phyloP scores from a whole-genome alignment of 495 filamentous ascomycete genomes.

The Tuber indicum region DNA sequence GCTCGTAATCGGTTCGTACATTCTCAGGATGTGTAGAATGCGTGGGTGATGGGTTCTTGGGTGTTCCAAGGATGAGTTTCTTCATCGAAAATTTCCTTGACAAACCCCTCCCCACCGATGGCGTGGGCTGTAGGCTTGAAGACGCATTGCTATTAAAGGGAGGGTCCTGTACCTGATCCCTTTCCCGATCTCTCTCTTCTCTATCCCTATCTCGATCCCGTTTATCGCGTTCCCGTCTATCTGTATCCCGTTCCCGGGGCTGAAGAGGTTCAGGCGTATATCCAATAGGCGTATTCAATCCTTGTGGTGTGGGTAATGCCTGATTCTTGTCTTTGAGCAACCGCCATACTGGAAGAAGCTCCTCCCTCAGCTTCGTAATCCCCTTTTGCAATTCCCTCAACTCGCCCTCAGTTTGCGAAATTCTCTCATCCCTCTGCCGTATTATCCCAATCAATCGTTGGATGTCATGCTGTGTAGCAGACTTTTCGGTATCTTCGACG shows the following conservation, averaged over 20 bases:
- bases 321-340: constrained; percentile 85
- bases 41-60: constrained; percentile 74
- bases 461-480: constrained; percentile 85
- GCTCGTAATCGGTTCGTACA: constrained; percentile 51
- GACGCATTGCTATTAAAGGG: constrained; percentile 24
- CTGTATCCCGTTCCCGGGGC: constrained; percentile 24
- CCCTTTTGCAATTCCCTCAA: constrained; percentile 74
- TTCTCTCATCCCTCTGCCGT: constrained; percentile 76
- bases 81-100: constrained; percentile 86
- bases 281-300: constrained; percentile 31
- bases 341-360: constrained; percentile 80
- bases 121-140: constrained; percentile 33
- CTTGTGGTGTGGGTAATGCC: constrained; percentile 60
- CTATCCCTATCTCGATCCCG: constrained; percentile 30
- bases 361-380: constrained; percentile 75
- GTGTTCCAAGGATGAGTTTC: constrained; percentile 76
- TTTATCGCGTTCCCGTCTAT: constrained; percentile 27
- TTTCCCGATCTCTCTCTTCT: constrained; percentile 22
- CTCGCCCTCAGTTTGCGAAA: constrained; percentile 71
- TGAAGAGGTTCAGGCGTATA: constrained; percentile 29
- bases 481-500: constrained; percentile 71
- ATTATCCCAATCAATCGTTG: constrained; percentile 81
- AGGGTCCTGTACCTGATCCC: constrained; percentile 32
- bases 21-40: constrained; percentile 50
- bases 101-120: constrained; percentile 47